Percentiles rank a stretch among this genome's conserved stretches.
These are phyloP conservation scores for Pestalotiopsis sp. DNA, from an alignment of 2,329 filamentous ascomycete genomes.

Conservation along the genomic window DNA sequence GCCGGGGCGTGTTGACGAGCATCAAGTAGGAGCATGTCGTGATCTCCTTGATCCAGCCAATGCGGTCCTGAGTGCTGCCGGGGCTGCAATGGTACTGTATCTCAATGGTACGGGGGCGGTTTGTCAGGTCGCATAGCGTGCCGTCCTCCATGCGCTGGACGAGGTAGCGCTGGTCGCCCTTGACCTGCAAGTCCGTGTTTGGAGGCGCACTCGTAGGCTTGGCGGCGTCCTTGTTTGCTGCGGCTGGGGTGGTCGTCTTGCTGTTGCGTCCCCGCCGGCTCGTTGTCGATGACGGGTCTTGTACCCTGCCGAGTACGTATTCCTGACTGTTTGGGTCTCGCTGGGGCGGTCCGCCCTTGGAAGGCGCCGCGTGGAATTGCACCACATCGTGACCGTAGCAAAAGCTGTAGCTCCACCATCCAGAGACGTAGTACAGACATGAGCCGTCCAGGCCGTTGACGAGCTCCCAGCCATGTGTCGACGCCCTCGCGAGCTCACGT, in stretches of 20 bases:
- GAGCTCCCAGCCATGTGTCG: slow-evolving; percentile 77
- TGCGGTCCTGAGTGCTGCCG: slow-evolving; percentile 71
- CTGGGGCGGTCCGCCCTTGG: slow-evolving; percentile 71
- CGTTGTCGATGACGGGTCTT: slow-evolving; percentile 26
- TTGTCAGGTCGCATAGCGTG: slow-evolving; percentile 84
- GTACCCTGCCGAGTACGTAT: slow-evolving; percentile 73
- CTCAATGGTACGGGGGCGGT: slow-evolving; percentile 79
- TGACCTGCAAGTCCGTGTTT: slow-evolving; percentile 72
- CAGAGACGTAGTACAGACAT: slow-evolving; percentile 80
- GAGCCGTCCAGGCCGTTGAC: slow-evolving; percentile 75
- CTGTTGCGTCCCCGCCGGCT: slow-evolving; percentile 24
- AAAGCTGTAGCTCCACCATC: slow-evolving; percentile 97
- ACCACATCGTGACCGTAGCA: slow-evolving; percentile 87
- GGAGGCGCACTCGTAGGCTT: slow-evolving; percentile 33
- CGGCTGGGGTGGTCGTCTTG: not conserved
- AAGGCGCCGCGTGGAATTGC: slow-evolving; percentile 85
- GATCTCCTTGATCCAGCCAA: slow-evolving; percentile 91
- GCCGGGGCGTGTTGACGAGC: slow-evolving; percentile 85
- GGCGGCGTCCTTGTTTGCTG: slow-evolving; percentile 26
- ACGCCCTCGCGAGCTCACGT: slow-evolving; percentile 77
- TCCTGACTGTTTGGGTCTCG: slow-evolving; percentile 77
- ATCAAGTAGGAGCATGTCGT: slow-evolving; percentile 91
- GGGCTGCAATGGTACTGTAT: slow-evolving; percentile 82
- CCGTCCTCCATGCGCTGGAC: slow-evolving; percentile 81
- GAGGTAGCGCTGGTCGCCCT: slow-evolving; percentile 83